phyloP scores from a whole-genome alignment of 2,329 filamentous ascomycete species.

The Scortechinia acanthostroma region DNA sequence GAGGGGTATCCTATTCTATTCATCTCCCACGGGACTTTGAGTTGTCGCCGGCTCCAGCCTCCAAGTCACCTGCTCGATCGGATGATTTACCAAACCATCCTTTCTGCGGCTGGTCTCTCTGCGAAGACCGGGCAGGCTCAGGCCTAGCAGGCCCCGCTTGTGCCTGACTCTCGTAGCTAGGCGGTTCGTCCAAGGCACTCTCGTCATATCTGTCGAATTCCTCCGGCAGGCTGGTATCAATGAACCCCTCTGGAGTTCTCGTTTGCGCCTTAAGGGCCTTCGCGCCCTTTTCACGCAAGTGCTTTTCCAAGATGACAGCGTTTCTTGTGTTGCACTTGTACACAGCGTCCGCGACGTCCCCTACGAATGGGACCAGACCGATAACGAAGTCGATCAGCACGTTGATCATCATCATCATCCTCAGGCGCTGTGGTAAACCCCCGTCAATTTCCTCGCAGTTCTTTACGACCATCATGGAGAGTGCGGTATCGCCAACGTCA shows the following conservation, averaged over 20 bases:
- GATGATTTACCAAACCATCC: background rate
- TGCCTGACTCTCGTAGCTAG: background rate
- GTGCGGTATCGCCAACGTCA: background rate
- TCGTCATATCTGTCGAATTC: background rate
- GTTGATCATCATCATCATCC: background rate
- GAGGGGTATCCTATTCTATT: too few species aligned
- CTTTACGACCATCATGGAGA: constrained; percentile 1
- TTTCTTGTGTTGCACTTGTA: constrained; percentile 1
- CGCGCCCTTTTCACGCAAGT: background rate
- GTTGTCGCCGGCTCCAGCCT: background rate
- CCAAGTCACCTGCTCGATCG: background rate
- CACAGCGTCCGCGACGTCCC: background rate
- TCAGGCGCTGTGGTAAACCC: background rate
- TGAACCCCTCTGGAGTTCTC: background rate
- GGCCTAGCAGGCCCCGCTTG: background rate
- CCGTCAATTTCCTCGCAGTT: background rate
- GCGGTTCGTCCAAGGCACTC: background rate
- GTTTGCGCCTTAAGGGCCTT: background rate
- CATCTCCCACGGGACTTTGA: too few species aligned
- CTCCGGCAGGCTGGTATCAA: background rate
- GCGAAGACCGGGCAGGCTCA: background rate
- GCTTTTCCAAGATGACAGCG: constrained; percentile 1
- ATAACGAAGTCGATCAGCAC: constrained; percentile 1
- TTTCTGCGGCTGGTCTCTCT: background rate
- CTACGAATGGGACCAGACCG: background rate